Evolutionary conservation across 441 rosid genomes (phyloP), one percentile per base, ranked within the genome.

Genomic region (Aleurites moluccanus): DNA sequence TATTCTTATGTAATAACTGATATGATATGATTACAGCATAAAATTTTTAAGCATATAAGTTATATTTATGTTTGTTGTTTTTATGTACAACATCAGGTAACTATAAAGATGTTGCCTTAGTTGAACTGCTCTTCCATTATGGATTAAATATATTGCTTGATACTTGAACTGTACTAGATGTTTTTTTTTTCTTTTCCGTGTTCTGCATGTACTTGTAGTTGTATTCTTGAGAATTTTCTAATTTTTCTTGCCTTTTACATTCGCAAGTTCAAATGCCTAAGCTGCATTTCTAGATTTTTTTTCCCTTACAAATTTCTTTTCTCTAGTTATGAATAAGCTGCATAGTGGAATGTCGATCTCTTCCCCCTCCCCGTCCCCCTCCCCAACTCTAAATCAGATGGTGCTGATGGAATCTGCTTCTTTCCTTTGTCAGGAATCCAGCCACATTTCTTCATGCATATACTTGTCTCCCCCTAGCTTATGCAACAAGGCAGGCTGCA

Each of bases 361-460:
- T 25, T 11, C 13, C 21, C 21, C 2, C 23, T n/a, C n/a, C n/a
- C n/a, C n/a, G n/a, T n/a, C n/a, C n/a, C n/a, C n/a, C n/a, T n/a
- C n/a, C 18, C 52, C 38, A 27, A 4, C 15, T 55, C 18, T 45
- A 64, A n/a, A n/a, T n/a, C n/a, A 73, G 56, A 40, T 60, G 42
- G n/a, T 55, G 61, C 40, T 79, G 72, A 73, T 30, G 70, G 63
- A 56, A 55, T 21, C 69, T 40, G 25, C 38, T n/a, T 35, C 45
- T 65, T 6, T 28, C 16, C 62, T 70, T 75, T 67, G 27, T n/a
- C 78, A 93, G 99, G 97, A 93, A 91, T 67, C 96, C 96, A 13
- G 97, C 97, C 69, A 85, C 98, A 47, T 96, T 96, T 89, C 94
- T 96, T 77, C 98, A 92, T 87, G 97, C 97, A 63, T 93, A 96